Evolutionary conservation across 805 yeast species (phyloP).

Genomic region (Teunomyces stri): DNA sequence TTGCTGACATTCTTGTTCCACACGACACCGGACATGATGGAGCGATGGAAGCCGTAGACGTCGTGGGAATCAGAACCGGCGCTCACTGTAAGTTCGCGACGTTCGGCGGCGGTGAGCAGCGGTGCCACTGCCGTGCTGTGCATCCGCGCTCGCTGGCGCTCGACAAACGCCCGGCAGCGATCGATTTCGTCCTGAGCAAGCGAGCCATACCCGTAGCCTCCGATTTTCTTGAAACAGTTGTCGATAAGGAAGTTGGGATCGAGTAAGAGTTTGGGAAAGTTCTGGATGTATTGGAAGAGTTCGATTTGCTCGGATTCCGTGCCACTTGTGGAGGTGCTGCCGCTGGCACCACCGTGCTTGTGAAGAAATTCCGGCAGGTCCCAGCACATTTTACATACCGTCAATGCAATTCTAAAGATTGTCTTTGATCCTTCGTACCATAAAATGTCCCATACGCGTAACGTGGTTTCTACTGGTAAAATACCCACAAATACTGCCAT

Average conservation of each 20-base stretch:
- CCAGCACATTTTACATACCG: conserved; percentile 67
- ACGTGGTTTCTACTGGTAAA: conserved; percentile 81
- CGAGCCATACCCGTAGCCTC: conserved; percentile 64
- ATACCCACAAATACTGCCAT: conserved; percentile 95
- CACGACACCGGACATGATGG: conserved; percentile 53
- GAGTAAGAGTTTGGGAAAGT: conserved; percentile 66
- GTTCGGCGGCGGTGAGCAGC: conserved; percentile 39
- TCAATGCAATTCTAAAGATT: conserved; percentile 75
- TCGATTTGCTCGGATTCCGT: conserved; percentile 43
- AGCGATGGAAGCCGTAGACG: conserved; percentile 42
- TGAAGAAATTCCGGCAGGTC: conserved; percentile 46
- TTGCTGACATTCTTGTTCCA: conserved; percentile 62
- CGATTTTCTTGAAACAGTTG: conserved; percentile 69
- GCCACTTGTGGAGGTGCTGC: not conserved
- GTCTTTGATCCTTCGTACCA: conserved; percentile 91
- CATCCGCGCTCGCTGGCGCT: conserved; percentile 51
- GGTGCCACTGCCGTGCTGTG: conserved; percentile 27
- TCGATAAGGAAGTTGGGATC: conserved; percentile 72
- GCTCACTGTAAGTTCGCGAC: conserved; percentile 22
- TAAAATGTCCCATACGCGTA: conserved; percentile 92
- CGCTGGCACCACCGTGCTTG: too few species aligned
- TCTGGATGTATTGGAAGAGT: conserved; percentile 81
- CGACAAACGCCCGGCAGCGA: conserved; percentile 75
- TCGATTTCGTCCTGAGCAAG: conserved; percentile 80
- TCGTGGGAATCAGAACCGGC: conserved; percentile 23